A percentile compares a stretch with the other conserved stretches of the same genome.
phyloP scores from a whole-genome alignment of 495 filamentous ascomycete species.

The Podospora australis region DNA sequence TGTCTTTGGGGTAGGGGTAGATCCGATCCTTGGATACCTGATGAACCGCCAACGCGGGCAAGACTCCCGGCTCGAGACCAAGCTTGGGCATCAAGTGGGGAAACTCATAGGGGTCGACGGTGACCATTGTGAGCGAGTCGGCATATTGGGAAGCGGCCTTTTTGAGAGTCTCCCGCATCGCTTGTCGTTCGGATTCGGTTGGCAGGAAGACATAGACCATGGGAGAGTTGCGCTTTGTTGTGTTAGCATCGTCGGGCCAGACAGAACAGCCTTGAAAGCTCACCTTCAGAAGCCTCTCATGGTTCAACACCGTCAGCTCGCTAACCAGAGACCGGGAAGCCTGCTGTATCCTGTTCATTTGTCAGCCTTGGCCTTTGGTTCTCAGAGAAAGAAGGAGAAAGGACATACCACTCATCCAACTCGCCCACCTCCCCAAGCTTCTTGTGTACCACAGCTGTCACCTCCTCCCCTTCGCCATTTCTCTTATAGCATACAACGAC shows the following conservation, averaged over 20 bases:
- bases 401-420: conserved; percentile 20
- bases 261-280: conserved; percentile 6
- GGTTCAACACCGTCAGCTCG: conserved; percentile 34
- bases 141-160: conserved; percentile 34
- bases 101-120: conserved; percentile 39
- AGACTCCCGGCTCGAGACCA: conserved; percentile 22
- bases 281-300: conserved; percentile 32
- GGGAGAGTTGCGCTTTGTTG: conserved; percentile 29
- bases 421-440: conserved; percentile 15
- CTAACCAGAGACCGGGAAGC: conserved; percentile 28
- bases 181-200: conserved; percentile 20
- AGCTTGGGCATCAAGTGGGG: conserved; percentile 28
- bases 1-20: conserved; percentile 27
- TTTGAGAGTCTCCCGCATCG: conserved; percentile 26
- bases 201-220: conserved; percentile 38
- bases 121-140: conserved; percentile 32
- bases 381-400: neutral
- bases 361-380: neutral
- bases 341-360: conserved; percentile 21
- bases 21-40: conserved; percentile 29
- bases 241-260: neutral
- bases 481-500: conserved; percentile 32
- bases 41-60: conserved; percentile 30
- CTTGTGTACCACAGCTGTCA: conserved; percentile 14
- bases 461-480: conserved; percentile 29